A percentile compares a stretch with the other conserved stretches of the same genome.
phyloP scores from a whole-genome alignment of 495 filamentous ascomycete species.

The Penicillium verhagenii region DNA sequence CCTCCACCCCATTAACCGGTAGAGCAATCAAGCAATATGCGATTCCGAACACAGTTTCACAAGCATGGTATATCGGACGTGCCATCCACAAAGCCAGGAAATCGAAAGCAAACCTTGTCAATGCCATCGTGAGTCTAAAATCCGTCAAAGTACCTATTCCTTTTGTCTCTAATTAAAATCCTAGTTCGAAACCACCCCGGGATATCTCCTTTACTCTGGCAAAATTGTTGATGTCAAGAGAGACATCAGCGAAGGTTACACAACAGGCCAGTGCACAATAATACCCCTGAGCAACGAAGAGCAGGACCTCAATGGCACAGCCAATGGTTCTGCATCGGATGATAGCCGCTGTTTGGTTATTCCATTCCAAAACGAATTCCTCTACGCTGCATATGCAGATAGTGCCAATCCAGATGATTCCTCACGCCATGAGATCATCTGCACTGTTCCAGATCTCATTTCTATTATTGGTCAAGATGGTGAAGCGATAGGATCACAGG shows the following conservation, averaged over 20 bases:
- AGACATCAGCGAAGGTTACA: constrained; percentile 48
- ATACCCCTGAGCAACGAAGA: constrained; percentile 27
- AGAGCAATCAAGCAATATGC: constrained; percentile 29
- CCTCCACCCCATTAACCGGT: constrained; percentile 27
- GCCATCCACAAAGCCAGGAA: constrained; percentile 42
- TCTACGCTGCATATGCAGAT: constrained; percentile 44
- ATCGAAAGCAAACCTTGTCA: constrained; percentile 49
- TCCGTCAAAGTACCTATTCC: background rate
- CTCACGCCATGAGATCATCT: constrained; percentile 25
- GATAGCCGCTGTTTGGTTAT: constrained; percentile 44
- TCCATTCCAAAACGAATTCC: constrained; percentile 65
- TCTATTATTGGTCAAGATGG: constrained; percentile 30
- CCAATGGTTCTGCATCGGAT: background rate
- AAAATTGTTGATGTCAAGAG: constrained; percentile 61
- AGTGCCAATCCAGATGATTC: constrained; percentile 7
- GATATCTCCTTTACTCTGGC: constrained; percentile 55
- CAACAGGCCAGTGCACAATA: constrained; percentile 57
- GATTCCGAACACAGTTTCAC: constrained; percentile 38
- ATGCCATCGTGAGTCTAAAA: constrained; percentile 49
- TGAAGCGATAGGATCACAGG: constrained; percentile 32
- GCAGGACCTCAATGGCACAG: constrained; percentile 1
- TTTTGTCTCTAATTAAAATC: background rate
- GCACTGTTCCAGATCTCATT: constrained; percentile 36
- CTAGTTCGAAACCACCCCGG: constrained; percentile 35
- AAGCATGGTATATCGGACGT: constrained; percentile 47